phyloP scores from a whole-genome alignment of 495 filamentous ascomycete species.

The Lichina pygmaea region DNA sequence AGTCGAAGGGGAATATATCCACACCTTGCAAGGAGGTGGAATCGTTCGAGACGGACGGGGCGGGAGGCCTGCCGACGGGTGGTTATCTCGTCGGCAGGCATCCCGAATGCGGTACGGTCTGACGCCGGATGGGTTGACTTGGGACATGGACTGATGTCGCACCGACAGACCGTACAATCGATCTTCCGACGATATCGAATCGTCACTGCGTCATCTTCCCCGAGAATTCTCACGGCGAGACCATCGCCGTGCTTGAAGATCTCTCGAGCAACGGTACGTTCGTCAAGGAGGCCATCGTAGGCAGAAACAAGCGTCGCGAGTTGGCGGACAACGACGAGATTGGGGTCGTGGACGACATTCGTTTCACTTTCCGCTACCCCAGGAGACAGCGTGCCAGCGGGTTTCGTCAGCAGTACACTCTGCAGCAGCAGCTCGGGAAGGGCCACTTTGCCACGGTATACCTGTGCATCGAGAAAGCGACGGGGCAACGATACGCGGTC shows the following conservation, averaged over 20 bases:
- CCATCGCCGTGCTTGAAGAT: conserved; percentile 68
- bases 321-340: conserved; percentile 77
- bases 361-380: conserved; percentile 80
- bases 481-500: conserved; percentile 65
- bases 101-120: conserved; percentile 63
- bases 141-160: not conserved
- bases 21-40: conserved; percentile 23
- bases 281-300: conserved; percentile 74
- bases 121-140: not conserved
- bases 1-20: conserved; percentile 10
- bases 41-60: conserved; percentile 19
- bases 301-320: conserved; percentile 73
- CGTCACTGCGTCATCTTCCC: conserved; percentile 76
- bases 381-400: conserved; percentile 41
- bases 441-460: conserved; percentile 94
- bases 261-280: conserved; percentile 92
- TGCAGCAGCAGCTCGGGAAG: conserved; percentile 71
- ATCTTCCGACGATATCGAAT: conserved; percentile 74
- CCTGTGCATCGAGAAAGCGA: conserved; percentile 61
- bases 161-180: conserved; percentile 42
- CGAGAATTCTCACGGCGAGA: conserved; percentile 58
- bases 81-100: conserved; percentile 86
- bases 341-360: conserved; percentile 50
- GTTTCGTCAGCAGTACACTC: conserved; percentile 67
- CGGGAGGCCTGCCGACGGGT: conserved; percentile 29